Percentiles rank a stretch among this genome's conserved stretches.
phyloP scores from a whole-genome alignment of 164 flowering plant genomes.

The Dillenia turbinata region DNA sequence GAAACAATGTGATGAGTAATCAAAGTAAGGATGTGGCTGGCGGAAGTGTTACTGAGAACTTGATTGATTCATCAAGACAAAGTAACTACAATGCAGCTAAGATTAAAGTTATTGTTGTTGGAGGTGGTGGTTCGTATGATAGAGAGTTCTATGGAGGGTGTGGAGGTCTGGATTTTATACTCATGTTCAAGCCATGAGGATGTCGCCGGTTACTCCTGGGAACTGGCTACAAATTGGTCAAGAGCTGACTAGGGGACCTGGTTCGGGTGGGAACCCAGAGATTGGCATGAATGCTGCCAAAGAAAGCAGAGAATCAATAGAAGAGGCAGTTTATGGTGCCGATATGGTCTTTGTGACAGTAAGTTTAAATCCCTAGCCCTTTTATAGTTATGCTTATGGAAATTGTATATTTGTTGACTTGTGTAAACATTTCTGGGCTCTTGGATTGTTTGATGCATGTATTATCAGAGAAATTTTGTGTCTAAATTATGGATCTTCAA shows the following conservation, averaged over 20 bases:
- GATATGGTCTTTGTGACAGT: conserved; percentile 99
- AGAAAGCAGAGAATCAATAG: conserved; percentile 78
- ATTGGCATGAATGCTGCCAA: conserved; percentile 96
- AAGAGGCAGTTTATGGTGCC: conserved; percentile 81
- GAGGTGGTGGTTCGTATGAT: conserved; percentile 99
- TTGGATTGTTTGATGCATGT: no score
- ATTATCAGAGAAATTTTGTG: no score
- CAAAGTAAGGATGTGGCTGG: conserved; percentile 50
- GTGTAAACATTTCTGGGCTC: no score
- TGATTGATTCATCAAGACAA: conserved; percentile 29
- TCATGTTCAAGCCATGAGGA: conserved; percentile 91
- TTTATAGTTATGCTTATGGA: no score
- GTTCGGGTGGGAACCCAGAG: conserved; percentile 98
- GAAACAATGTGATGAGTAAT: conserved; percentile 30
- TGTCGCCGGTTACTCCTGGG: conserved; percentile 83
- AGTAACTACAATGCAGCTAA: conserved; percentile 69
- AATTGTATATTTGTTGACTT: no score
- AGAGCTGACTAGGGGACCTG: conserved; percentile 93
- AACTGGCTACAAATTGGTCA: conserved; percentile 86
- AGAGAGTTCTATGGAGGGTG: conserved; percentile 91
- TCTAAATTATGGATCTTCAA: no score
- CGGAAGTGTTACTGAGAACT: conserved; percentile 48
- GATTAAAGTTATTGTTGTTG: conserved; percentile 96
- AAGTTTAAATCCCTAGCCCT: conserved; percentile 13
- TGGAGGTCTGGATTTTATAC: conserved; percentile 98